Evolutionary conservation across 176 grass and related monocot genomes (phyloP), one percentile per base, ranked within the genome.

Genomic region (Rhipidocladum racemiflorum): DNA sequence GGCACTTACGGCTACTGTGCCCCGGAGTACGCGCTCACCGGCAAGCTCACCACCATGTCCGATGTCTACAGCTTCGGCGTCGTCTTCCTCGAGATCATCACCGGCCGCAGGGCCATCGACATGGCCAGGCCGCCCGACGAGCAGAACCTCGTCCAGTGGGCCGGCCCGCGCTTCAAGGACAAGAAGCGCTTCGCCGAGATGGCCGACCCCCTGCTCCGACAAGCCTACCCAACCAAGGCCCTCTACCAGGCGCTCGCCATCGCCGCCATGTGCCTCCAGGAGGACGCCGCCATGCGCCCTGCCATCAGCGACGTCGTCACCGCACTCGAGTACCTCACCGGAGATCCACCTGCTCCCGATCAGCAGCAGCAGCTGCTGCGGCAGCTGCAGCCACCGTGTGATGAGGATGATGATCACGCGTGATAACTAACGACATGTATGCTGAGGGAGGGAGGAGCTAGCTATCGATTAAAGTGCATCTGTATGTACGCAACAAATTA

Each of bases 1-100:
- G 90, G 90, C 42, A 91, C 90, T 27, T 85, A 85, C 27, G 90
- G 90, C 4, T 88, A 88, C 67, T 91, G 90, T 74, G 86, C 90
- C 1, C 90, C 90, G 0, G 90, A 91, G 78, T 91, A 88, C 57
- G 78, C 83, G 5, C 64, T 90, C 55, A 90, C 88, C 0, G 88
- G 88, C 0, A 89, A 89, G 88, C 88, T 89, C 71, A 89, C 88
- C 57, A 77, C 83, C 65, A 82, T 81, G 78, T 90, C 88, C 56
- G 88, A 89, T 39, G 78, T 89, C 64, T 89, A 86, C 73, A 89
- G 88, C 83, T 89, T 89, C 12, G 88, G 83, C 29, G 88, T 86
- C 45, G 88, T 89, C 35, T 85, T 89, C 88, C 83, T 89, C 34
- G 88, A 89, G 83, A 89, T 89, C 43, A 27, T 89, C 70, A 89